Evolutionary conservation across 257 asterid genomes (phyloP).

Genomic region (Nicotiana undulata): DNA sequence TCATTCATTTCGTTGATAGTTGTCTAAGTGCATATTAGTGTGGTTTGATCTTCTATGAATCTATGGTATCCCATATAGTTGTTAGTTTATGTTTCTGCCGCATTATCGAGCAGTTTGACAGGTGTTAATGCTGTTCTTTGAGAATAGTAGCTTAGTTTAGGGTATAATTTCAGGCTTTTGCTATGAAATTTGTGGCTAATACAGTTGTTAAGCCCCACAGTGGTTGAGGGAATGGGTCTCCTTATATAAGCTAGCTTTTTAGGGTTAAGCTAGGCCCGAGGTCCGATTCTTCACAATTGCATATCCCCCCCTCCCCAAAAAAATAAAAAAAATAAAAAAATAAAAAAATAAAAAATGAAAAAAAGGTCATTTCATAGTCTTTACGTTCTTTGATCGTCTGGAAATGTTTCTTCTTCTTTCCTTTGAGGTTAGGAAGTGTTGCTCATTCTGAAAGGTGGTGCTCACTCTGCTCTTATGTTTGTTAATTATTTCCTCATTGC

Average conservation of each 20-base stretch:
- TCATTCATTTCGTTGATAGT: conserved; percentile 13
- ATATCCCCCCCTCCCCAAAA: too few species aligned
- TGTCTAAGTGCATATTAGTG: neutral
- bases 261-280: too few species aligned
- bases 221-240: too few species aligned
- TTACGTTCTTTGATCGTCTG: neutral
- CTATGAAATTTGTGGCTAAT: neutral
- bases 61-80: neutral
- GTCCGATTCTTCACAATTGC: too few species aligned
- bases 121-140: neutral
- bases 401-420: neutral
- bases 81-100: neutral
- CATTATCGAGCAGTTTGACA: neutral
- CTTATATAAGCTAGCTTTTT: too few species aligned
- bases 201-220: neutral
- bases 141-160: neutral
- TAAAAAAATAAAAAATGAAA: too few species aligned
- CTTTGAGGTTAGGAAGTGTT: conserved; percentile 2
- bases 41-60: neutral
- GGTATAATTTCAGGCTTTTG: neutral
- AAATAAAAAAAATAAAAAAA: too few species aligned
- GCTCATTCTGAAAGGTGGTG: neutral
- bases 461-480: neutral
- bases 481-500: neutral
- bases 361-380: neutral